Evolutionary conservation across 2,329 filamentous ascomycete genomes (phyloP), one percentile per base, ranked within the genome.

Genomic region (Epichloe gansuensis): DNA sequence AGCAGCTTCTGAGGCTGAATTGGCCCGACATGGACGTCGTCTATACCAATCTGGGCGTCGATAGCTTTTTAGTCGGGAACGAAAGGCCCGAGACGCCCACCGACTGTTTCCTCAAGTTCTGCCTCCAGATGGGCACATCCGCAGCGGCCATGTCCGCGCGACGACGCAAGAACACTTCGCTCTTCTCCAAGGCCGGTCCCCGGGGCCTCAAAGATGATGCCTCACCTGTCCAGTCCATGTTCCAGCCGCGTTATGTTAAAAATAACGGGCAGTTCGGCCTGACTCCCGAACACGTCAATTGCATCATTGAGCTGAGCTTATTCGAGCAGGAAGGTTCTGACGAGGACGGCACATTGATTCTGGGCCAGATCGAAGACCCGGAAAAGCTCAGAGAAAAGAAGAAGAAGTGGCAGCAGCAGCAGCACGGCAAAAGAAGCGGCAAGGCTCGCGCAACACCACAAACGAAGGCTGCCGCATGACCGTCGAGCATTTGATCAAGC

Each of bases 1-100:
- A 27, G 15, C 17, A 15, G 12, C 34, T 15, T 8, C 21, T 13
- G 27, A 9, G 12, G 21, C 1, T 3, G 5, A 27, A 11, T 1
- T 74, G 72, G 72, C 47, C 50, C 1, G 72, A 75, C 55, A 70
- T 75, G 66, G 66, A 71, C 1, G 8, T 69, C 5, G 40, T 64
- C 0, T 50, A 61, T 1, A 23, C 27, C 1, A n/a, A 66, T 0
- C 60, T 72, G 9, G 62, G 61, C 3, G 25, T 55, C 0, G 54
- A 63, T 0, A 62, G 54, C 25, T 64, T 75, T 52, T 74, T 68
- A 48, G 60, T 68, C 1, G 70, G 31, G 25, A 21, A 69, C 3
- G 60, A 66, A 1, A 42, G 55, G 4, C 72, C 71, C 2, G 57
- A 41, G 2, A 59, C 48, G 4, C 48, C 53, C 0, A 57, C 61